These are phyloP conservation scores for Fraxinus sp. DNA, from an alignment of 305 asterid species.

Conservation along the genomic window DNA sequence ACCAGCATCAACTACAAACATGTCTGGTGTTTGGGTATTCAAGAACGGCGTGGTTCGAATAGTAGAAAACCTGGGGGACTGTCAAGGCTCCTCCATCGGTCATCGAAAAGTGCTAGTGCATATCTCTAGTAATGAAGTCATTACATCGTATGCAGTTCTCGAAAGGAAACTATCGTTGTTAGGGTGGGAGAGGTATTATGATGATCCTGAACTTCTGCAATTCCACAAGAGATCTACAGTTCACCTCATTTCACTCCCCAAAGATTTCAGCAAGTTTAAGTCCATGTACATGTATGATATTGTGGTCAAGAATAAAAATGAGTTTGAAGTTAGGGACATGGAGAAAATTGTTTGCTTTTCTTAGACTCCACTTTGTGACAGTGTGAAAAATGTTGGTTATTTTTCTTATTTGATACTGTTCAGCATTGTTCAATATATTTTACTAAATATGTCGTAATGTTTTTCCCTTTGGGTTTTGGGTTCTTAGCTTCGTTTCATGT, in stretches of 20 bases:
- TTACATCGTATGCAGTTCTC: conserved; percentile 55
- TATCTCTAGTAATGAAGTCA: conserved; percentile 50
- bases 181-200: conserved; percentile 84
- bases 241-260: conserved; percentile 82
- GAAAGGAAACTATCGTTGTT: conserved; percentile 48
- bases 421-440: neutral
- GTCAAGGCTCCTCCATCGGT: conserved; percentile 21
- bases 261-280: conserved; percentile 68
- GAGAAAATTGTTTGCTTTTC: neutral
- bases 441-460: neutral
- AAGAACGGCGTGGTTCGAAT: conserved; percentile 77
- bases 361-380: neutral
- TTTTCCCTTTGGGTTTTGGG: neutral
- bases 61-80: conserved; percentile 65
- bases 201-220: conserved; percentile 70
- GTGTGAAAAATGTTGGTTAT: neutral
- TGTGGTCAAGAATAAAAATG: conserved; percentile 69
- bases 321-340: conserved; percentile 9
- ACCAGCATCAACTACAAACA: neutral
- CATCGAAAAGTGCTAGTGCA: conserved; percentile 59
- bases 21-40: conserved; percentile 53
- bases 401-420: neutral
- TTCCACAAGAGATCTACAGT: conserved; percentile 72
- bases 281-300: conserved; percentile 90
- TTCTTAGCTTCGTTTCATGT: neutral